Evolutionary conservation across 805 yeast genomes (phyloP).

Genomic region (Saturnispora saitoi): DNA sequence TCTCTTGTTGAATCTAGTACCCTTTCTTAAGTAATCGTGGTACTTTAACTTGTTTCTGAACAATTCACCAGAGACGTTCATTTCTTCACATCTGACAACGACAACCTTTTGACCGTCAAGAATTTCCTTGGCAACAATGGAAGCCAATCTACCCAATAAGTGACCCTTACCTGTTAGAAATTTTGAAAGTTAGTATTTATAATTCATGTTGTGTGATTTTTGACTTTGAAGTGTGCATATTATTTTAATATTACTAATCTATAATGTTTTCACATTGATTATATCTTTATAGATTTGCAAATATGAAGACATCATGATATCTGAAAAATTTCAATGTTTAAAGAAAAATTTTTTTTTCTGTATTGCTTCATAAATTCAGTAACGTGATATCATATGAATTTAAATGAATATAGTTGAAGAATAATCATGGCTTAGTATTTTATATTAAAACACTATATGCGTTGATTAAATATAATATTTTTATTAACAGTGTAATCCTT

Average conservation of each 20-base stretch:
- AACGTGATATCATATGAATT: too few species aligned
- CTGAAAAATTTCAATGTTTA: too few species aligned
- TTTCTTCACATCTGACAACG: slow-evolving; percentile 93
- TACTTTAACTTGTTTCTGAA: slow-evolving; percentile 99
- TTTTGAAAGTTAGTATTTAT: slow-evolving; percentile 8
- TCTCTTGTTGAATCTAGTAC: slow-evolving; percentile 96
- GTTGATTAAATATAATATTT: too few species aligned
- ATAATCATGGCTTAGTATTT: too few species aligned
- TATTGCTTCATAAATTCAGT: too few species aligned
- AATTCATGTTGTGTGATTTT: too few species aligned
- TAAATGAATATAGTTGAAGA: too few species aligned
- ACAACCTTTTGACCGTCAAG: slow-evolving; percentile 97
- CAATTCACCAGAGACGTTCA: slow-evolving; percentile 99
- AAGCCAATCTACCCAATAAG: slow-evolving; percentile 98
- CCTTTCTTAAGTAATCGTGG: slow-evolving; percentile 99
- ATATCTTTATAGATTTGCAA: neutral
- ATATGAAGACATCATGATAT: too few species aligned
- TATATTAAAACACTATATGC: too few species aligned
- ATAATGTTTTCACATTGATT: neutral
- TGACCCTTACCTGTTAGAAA: slow-evolving; percentile 78
- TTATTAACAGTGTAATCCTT: too few species aligned
- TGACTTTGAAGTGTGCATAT: neutral
- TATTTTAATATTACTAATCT: neutral
- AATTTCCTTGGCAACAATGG: slow-evolving; percentile 96
- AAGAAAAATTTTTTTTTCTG: too few species aligned